Evolutionary conservation across 371 early-diverging fungal genomes (phyloP).

Genomic region (Saksenaea oblongispora): DNA sequence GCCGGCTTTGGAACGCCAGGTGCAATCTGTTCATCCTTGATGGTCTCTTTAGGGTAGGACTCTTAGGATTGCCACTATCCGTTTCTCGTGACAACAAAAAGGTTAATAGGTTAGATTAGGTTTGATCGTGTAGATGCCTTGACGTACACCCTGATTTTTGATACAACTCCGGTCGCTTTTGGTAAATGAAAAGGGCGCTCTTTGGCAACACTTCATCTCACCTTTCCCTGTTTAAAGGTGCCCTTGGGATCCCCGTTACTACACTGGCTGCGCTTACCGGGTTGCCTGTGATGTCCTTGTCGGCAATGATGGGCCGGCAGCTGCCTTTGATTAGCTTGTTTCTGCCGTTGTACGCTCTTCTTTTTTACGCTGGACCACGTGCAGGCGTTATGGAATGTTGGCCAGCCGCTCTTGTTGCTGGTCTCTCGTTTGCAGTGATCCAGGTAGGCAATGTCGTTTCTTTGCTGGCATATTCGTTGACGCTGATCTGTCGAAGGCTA

Average conservation of each 20-base stretch:
- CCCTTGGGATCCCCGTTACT: constrained; percentile 29
- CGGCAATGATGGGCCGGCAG: constrained; percentile 54
- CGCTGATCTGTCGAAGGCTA: constrained; percentile 14
- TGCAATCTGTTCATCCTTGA: constrained; percentile 51
- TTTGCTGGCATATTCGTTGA: neutral
- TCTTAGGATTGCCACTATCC: too few species aligned
- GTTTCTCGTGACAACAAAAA: neutral
- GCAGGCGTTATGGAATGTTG: constrained; percentile 50
- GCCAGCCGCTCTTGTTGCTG: constrained; percentile 45
- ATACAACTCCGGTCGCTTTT: constrained; percentile 50
- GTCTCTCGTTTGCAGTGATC: constrained; percentile 47
- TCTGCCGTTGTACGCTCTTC: constrained; percentile 42
- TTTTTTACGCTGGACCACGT: constrained; percentile 36
- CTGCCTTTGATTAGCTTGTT: constrained; percentile 47
- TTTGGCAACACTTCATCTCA: neutral
- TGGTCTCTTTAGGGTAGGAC: constrained; percentile 55
- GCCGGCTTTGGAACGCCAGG: constrained; percentile 57
- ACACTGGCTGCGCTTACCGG: constrained; percentile 47
- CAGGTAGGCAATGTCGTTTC: constrained; percentile 18
- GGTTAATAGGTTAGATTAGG: constrained; percentile 9
- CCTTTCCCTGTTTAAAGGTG: constrained; percentile 4
- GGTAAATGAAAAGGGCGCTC: constrained; percentile 12
- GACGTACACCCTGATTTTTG: constrained; percentile 42
- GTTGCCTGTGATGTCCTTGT: constrained; percentile 32
- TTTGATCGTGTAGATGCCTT: constrained; percentile 50